Evolutionary conservation across 805 yeast genomes (phyloP).

Genomic region (Yarrowia phangngaensis): DNA sequence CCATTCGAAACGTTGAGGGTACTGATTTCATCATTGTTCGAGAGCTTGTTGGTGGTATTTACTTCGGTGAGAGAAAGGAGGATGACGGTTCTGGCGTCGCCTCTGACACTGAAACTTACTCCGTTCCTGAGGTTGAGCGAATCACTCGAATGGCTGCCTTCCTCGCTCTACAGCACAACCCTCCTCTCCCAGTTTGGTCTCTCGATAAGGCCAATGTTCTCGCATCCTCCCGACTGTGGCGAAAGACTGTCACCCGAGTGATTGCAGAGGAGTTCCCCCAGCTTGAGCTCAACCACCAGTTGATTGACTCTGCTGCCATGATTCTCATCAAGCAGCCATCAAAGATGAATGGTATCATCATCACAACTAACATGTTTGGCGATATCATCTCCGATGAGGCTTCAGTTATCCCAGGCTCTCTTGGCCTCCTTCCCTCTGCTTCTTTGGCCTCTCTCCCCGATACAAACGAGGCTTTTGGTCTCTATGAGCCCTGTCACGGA

Average conservation of each 20-base stretch:
- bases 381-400: slow-evolving; percentile 98
- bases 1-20: slow-evolving; percentile 82
- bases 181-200: slow-evolving; percentile 94
- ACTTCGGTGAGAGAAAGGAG: slow-evolving; percentile 93
- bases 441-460: slow-evolving; percentile 97
- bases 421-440: slow-evolving; percentile 93
- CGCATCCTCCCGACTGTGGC: slow-evolving; percentile 95
- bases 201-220: slow-evolving; percentile 96
- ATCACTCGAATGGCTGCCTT: slow-evolving; percentile 98
- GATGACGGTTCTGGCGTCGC: slow-evolving; percentile 86
- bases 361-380: slow-evolving; percentile 96
- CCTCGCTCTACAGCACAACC: slow-evolving; percentile 85
- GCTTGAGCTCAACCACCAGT: slow-evolving; percentile 81
- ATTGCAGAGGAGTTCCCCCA: slow-evolving; percentile 87
- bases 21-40: slow-evolving; percentile 91
- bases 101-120: slow-evolving; percentile 87
- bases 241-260: slow-evolving; percentile 84
- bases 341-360: slow-evolving; percentile 83
- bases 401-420: slow-evolving; percentile 94
- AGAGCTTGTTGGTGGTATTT: slow-evolving; percentile 96
- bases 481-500: slow-evolving; percentile 98
- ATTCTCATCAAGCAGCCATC: slow-evolving; percentile 89
- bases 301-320: slow-evolving; percentile 99
- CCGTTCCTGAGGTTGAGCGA: slow-evolving; percentile 88
- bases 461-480: slow-evolving; percentile 87